phyloP scores from a whole-genome alignment of 2,329 filamentous ascomycete species.

The Xylaria sp. region DNA sequence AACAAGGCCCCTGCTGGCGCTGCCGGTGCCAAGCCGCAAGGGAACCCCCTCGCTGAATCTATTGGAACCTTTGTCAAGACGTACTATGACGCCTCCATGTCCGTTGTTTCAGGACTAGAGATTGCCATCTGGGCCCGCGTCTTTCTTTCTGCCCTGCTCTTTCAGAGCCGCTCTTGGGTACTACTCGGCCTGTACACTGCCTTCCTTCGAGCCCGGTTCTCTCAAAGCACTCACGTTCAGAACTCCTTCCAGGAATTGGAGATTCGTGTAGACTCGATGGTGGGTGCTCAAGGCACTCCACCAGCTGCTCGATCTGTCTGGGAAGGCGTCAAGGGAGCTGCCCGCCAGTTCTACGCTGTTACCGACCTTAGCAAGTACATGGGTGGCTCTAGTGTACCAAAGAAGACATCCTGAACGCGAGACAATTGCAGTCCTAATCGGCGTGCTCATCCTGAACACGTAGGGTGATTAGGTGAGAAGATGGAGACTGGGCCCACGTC shows the following conservation, averaged over 20 bases:
- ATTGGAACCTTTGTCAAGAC: constrained; percentile 96
- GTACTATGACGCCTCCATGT: constrained; percentile 98
- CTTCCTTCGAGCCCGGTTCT: constrained; percentile 90
- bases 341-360: constrained; percentile 78
- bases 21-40: constrained; percentile 65
- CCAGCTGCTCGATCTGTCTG: constrained; percentile 82
- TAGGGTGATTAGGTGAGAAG: constrained; percentile 39
- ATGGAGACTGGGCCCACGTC: constrained; percentile 20
- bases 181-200: constrained; percentile 85
- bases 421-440: constrained; percentile 16
- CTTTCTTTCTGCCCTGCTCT: constrained; percentile 81
- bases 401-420: constrained; percentile 69
- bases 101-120: constrained; percentile 87
- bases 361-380: constrained; percentile 83
- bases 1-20: constrained; percentile 67
- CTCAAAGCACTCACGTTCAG: constrained; percentile 94
- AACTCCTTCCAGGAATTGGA: constrained; percentile 77
- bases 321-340: constrained; percentile 78
- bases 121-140: constrained; percentile 88
- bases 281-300: constrained; percentile 87
- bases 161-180: constrained; percentile 92
- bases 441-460: constrained; percentile 34
- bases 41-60: constrained; percentile 75
- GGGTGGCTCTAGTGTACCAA: constrained; percentile 65
- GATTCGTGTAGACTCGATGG: constrained; percentile 80